phyloP scores from a whole-genome alignment of 1,284 basidiomycete species.

The Coriolopsis trogii region DNA sequence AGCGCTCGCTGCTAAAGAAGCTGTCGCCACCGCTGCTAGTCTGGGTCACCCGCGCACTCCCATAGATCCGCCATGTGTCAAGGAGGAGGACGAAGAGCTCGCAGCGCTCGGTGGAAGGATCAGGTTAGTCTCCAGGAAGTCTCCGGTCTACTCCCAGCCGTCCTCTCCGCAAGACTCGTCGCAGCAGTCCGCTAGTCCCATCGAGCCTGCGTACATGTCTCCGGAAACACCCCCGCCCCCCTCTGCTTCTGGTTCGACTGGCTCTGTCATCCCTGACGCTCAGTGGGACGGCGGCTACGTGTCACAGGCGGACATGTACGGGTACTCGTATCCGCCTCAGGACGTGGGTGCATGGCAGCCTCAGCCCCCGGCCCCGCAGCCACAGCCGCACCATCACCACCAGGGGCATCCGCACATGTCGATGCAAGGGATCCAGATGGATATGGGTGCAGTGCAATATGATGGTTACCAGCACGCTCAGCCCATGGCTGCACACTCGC shows the following conservation, averaged over 20 bases:
- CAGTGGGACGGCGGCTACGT: constrained; percentile 18
- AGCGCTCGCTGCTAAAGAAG: constrained; percentile 34
- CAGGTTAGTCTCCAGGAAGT: constrained; percentile 57
- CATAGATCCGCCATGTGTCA: constrained; percentile 39
- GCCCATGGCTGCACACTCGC: constrained; percentile 6
- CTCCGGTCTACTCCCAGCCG: constrained; percentile 43
- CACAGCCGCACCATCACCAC: constrained; percentile 20
- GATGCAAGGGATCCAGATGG: constrained; percentile 15
- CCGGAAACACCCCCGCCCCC: constrained; percentile 11
- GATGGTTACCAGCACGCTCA: constrained; percentile 20
- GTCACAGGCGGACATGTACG: constrained; percentile 15
- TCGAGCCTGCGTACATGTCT: constrained; percentile 25
- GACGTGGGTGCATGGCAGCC: constrained; percentile 27
- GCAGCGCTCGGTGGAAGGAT: constrained; percentile 63
- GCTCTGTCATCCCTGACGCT: constrained; percentile 1
- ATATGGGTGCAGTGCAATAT: constrained; percentile 20
- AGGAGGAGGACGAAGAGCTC: constrained; percentile 61
- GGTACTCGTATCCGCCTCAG: constrained; percentile 22
- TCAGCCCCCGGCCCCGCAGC: constrained; percentile 21
- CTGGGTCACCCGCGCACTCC: constrained; percentile 3
- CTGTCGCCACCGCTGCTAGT: neutral
- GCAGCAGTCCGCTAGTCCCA: constrained; percentile 29
- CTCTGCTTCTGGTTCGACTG: neutral
- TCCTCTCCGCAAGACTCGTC: constrained; percentile 37
- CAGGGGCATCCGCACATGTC: constrained; percentile 19